Base-by-base conservation (phyloP, 2,329 filamentous ascomycete species). In the Dothistroma septosporum region DNA sequence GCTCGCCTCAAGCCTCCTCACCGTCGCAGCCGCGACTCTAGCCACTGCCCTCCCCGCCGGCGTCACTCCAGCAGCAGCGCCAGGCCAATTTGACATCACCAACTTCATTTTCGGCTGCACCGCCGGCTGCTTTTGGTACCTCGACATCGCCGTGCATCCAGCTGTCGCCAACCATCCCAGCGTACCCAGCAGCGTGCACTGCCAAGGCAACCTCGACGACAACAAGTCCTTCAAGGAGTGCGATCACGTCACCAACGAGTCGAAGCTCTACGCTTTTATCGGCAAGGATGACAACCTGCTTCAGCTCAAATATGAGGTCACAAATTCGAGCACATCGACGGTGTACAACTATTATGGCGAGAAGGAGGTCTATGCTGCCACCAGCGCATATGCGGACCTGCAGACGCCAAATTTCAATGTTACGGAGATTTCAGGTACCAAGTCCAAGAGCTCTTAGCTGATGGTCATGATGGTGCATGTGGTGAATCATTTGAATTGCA, bases 81-180 rank as follows among this genome's bases (percentile, higher is more conserved):
- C 57, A 12, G 6, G 24, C 57, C 22, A 58, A 33, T 69, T 69
- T 64, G 24, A 48, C 52, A 58, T 69, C 48, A 60, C 61, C 54
- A 66, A 69, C 57, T 69, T 68, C 65, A 35, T 64, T 63, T 69
- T 61, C 61, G 66, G 68, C 61, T 69, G 68, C 63, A 64, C 65
- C 19, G 49, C 19, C 49, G 62, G 60, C 59, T 69, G 68, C 63
- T n/a, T 57, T 63, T 69, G 57, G 54, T 57, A 49, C 59, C 66
- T 69, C 62, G 61, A 67, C 59, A 60, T 68, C n/a, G 33, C 57
- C 31, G 57, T 68, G 57, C 41, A 44, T n/a, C 46, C 48, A 9
- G 64, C 61, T 49, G 55, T 35, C 31, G n/a, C 50, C 37, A 63
- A 64, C 61, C 61, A 66, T 60, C 66, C 66, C 2, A 57, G 55